Conservation (phyloP, 2,329 filamentous ascomycete species). For the Diaporthe destruens region DNA sequence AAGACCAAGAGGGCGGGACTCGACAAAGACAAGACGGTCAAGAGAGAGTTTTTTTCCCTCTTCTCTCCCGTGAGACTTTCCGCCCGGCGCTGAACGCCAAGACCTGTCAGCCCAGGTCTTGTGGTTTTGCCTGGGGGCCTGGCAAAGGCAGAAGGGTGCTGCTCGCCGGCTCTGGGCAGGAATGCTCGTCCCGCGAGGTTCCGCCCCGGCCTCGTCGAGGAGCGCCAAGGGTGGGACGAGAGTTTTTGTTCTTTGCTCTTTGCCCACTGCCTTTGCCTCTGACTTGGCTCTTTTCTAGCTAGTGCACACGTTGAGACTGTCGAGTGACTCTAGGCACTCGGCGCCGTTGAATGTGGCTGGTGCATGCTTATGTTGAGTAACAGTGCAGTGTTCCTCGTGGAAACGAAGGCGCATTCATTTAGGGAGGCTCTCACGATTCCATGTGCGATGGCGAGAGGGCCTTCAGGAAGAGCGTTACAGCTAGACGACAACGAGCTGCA, state of each 20-base stretch:
- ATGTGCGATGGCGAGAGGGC: not conserved
- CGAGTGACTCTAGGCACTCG: not conserved
- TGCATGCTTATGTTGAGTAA: not conserved
- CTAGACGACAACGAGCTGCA: not conserved
- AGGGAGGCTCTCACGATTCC: not conserved
- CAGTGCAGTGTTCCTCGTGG: not conserved
- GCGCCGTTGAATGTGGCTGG: not conserved
- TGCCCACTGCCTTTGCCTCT: too few relatives aligned
- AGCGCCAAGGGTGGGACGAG: constrained; percentile 32
- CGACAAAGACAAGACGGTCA: not conserved
- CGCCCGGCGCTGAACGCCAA: constrained; percentile 20
- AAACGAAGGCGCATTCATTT: not conserved
- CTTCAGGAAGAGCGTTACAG: not conserved
- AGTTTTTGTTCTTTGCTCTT: not conserved
- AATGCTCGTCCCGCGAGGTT: constrained; percentile 33
- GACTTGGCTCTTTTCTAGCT: not conserved
- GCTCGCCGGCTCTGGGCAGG: constrained; percentile 7
- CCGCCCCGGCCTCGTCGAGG: constrained; percentile 27
- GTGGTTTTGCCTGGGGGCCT: not conserved
- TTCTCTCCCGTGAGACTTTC: too few relatives aligned
- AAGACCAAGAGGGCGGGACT: not conserved
- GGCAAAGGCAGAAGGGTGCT: not conserved
- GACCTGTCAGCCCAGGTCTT: constrained; percentile 27
- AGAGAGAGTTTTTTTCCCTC: too few relatives aligned
- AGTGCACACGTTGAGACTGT: not conserved